Evolutionary conservation across 169 alveolate species (phyloP), one percentile per base, ranked within the genome.

Genomic region (Eimeria sp.): DNA sequence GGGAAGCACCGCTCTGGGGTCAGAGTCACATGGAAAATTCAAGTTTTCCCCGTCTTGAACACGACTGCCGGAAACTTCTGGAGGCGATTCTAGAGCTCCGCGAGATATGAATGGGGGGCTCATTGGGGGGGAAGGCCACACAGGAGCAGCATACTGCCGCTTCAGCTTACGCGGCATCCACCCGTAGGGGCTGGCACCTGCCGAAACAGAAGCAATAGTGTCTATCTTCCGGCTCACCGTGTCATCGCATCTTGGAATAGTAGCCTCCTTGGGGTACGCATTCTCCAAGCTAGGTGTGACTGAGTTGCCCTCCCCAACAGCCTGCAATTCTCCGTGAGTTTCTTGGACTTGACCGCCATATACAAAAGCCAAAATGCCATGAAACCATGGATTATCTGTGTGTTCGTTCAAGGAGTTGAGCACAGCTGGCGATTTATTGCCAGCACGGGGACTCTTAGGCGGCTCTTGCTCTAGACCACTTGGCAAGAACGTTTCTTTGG

Each of bases 281-380:
- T 40, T 30, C 10, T 33, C 91, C 43, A 18, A 25, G 78, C 58
- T 23, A 64, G n/a, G 62, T 40, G 43, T 78, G 40, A 11, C 23
- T 58, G 76, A 16, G 37, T 23, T 52, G 58, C 40, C 25, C 1
- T 85, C 88, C 66, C 46, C 64, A 1, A 14, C 68, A n/a, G n/a
- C 66, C 49, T 46, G 33, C n/a, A n/a, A 6, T 43, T 25, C 60
- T 49, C 0, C 62, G 18, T 23, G 30, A 46, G 62, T 23, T 54
- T 58, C 91, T 18, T 83, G 90, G 20, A 33, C 46, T 13, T 56
- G 40, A 58, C 78, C 62, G 27, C 71, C 71, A 43, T 85, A 85
- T 20, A 18, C 60, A 56, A 58, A 85, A 6, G 54, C 91, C 78
- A 85, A n/a, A 85, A 85, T 46, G 40, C 62, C 76, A 40, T 33